Evolutionary conservation across 495 filamentous ascomycete genomes (phyloP).

Genomic region (Haplographium delicatum): DNA sequence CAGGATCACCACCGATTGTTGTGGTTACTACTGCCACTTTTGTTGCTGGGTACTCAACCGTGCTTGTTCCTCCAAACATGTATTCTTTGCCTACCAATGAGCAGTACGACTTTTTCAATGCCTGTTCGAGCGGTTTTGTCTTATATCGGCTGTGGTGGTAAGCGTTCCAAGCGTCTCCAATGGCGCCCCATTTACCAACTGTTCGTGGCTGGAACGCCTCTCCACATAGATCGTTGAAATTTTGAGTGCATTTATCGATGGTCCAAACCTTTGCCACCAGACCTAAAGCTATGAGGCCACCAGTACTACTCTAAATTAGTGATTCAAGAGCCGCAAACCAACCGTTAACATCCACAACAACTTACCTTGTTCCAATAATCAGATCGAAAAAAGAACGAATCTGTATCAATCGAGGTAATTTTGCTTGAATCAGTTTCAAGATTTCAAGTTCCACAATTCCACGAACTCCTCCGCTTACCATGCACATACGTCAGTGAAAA

Average conservation of each 20-base stretch:
- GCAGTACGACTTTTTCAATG: slow-evolving; percentile 27
- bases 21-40: slow-evolving; percentile 47
- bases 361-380: slow-evolving; percentile 48
- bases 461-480: slow-evolving; percentile 40
- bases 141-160: slow-evolving; percentile 38
- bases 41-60: slow-evolving; percentile 23
- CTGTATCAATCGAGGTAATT: slow-evolving; percentile 33
- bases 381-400: slow-evolving; percentile 45
- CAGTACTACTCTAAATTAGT: slow-evolving; percentile 34
- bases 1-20: slow-evolving; percentile 30
- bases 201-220: slow-evolving; percentile 40
- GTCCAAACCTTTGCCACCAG: slow-evolving; percentile 45
- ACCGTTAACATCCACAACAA: not conserved
- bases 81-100: slow-evolving; percentile 20
- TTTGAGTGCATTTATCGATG: slow-evolving; percentile 34
- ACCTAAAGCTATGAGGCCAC: slow-evolving; percentile 52
- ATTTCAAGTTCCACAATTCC: slow-evolving; percentile 45
- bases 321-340: not conserved
- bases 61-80: slow-evolving; percentile 34
- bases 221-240: slow-evolving; percentile 37
- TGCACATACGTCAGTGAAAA: not conserved
- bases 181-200: slow-evolving; percentile 29
- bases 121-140: slow-evolving; percentile 33
- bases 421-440: slow-evolving; percentile 36
- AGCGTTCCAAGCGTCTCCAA: slow-evolving; percentile 30